Base-by-base conservation (phyloP, 2,329 filamentous ascomycete genomes). In the Scedosporium dehoogii region DNA sequence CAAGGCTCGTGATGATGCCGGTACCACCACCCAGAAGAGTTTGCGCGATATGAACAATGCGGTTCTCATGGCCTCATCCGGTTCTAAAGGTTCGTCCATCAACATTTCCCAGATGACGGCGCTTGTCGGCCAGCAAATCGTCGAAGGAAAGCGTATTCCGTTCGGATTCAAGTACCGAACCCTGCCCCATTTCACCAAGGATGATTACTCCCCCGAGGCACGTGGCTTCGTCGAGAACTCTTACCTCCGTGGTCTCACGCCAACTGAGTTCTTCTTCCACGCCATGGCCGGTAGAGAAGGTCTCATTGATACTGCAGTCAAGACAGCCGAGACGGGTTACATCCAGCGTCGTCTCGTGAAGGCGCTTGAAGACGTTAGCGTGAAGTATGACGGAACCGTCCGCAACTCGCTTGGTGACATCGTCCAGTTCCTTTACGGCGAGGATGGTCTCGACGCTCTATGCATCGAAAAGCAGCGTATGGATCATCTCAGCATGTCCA, bases 101-200 rank as follows among this genome's bases (percentile, higher is more conserved):
- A 99, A 99, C 74, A 97, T 99, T 69, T 97, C 96, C 16, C 94
- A 99, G 76, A 99, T 99, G 94, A 96, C 92, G 65, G 94, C 94
- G 27, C 85, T 97, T 66, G 96, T 99, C 64, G 94, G 96, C 67
- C 94, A 99, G 74, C 96, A 99, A 74, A 96, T 96, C 67, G 92
- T 99, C 7, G 94, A 99, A 78, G 96, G 94, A 70, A 96, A 96
- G 78, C 94, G 94, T 80, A 96, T 99, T 79, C 94, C 94, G 1
- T 99, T 97, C 71, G 94, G 96, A 23, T 99, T 99, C 85, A 97
- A 97, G 74, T 97, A 99, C 74, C 88, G 94, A 60, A 96, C 94
- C 0, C 79, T 99, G 64, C 94, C 94, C 3, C 94, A 99, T 75
- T 99, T 99, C 76, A 96, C 94, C 67, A 99, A 99, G 80, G 96